Evolutionary conservation across 2,329 filamentous ascomycete species (phyloP).

Genomic region (Venturiaceae sp.): DNA sequence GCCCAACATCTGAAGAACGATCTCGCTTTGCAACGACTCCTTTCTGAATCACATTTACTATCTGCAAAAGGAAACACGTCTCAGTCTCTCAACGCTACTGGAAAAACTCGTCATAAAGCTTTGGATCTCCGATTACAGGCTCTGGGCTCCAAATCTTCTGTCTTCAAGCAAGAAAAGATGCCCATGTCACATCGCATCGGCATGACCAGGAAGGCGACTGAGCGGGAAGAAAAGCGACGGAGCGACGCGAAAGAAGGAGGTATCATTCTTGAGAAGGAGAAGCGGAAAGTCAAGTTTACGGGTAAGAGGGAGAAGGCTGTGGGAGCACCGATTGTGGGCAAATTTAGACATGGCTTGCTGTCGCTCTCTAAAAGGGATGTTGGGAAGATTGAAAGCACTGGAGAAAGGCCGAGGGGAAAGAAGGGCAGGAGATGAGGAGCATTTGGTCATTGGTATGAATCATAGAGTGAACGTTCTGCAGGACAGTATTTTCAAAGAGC

Average conservation of each 20-base stretch:
- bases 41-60: slow-evolving; percentile 86
- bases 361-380: slow-evolving; percentile 72
- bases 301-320: slow-evolving; percentile 49
- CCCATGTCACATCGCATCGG: slow-evolving; percentile 79
- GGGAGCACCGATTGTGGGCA: slow-evolving; percentile 70
- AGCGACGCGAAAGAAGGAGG: slow-evolving; percentile 82
- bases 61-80: slow-evolving; percentile 17
- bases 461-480: neutral
- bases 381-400: slow-evolving; percentile 51
- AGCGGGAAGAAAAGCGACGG: slow-evolving; percentile 61
- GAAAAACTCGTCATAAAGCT: slow-evolving; percentile 69
- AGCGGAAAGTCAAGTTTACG: slow-evolving; percentile 30
- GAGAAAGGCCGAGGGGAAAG: neutral
- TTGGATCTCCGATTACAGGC: slow-evolving; percentile 75
- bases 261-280: slow-evolving; percentile 65
- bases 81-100: slow-evolving; percentile 38
- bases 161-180: slow-evolving; percentile 76
- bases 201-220: slow-evolving; percentile 58
- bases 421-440: slow-evolving; percentile 1
- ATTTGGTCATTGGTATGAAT: neutral
- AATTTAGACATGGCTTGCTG: slow-evolving; percentile 69
- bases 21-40: slow-evolving; percentile 79
- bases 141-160: slow-evolving; percentile 65
- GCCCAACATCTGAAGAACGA: slow-evolving; percentile 70
- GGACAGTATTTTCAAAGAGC: neutral